Conservation (phyloP, 306 rosid species). For the Rosa chinensis region DNA sequence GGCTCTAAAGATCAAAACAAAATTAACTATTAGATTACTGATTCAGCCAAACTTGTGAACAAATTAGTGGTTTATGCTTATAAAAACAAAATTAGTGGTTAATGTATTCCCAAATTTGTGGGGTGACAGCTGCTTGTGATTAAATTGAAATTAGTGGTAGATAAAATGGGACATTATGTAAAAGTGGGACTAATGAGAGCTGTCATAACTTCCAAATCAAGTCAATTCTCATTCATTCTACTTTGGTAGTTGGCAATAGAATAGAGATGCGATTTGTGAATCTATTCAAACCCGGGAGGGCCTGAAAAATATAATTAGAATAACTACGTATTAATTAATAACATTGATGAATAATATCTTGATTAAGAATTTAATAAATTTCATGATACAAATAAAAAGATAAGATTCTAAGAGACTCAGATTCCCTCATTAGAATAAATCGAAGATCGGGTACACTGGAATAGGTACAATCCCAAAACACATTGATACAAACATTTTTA, state of each 20-base stretch:
- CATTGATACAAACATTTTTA: neutral
- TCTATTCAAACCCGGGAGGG: neutral
- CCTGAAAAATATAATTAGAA: neutral
- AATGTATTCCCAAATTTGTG: neutral
- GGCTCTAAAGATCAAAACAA: neutral
- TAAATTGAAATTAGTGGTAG: neutral
- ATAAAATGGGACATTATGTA: neutral
- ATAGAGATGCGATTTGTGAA: neutral
- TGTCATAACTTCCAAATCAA: neutral
- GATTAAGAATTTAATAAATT: neutral
- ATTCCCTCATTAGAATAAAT: neutral
- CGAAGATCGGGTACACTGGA: neutral
- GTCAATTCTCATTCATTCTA: neutral
- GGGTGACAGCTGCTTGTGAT: constrained; percentile 1
- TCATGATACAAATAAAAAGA: no score
- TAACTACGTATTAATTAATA: neutral
- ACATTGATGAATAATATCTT: neutral
- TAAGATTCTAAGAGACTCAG: neutral
- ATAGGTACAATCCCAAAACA: no score
- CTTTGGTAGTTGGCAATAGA: neutral
- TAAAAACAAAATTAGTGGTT: neutral
- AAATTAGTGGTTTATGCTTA: neutral
- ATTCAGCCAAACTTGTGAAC: neutral
- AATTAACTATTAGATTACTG: neutral
- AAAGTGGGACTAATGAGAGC: neutral